phyloP scores from a whole-genome alignment of 345 rosid species.

The Bruguiera parviflora region DNA sequence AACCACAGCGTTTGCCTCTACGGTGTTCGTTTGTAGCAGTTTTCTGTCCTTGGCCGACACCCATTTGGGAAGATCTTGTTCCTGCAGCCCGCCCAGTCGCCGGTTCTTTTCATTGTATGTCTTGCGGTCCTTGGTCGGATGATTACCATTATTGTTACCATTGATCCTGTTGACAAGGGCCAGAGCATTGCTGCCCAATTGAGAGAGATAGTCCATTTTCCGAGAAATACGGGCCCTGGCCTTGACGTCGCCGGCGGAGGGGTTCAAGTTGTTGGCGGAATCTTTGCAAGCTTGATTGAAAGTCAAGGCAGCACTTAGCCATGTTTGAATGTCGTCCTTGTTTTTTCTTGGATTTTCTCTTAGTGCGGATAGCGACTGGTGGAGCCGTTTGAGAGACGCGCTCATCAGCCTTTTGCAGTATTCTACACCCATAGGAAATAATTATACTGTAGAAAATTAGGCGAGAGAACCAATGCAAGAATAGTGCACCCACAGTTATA shows the following conservation, averaged over 20 bases:
- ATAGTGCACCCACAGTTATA: neutral
- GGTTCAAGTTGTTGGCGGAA: constrained; percentile 27
- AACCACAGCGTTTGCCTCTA: constrained; percentile 53
- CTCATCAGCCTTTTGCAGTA: constrained; percentile 45
- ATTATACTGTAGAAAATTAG: neutral
- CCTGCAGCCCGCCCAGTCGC: constrained; percentile 6
- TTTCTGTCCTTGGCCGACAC: constrained; percentile 45
- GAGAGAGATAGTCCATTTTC: constrained; percentile 61
- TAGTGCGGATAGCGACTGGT: constrained; percentile 48
- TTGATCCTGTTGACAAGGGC: constrained; percentile 44
- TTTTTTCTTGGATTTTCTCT: constrained; percentile 27
- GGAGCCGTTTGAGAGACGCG: constrained; percentile 54
- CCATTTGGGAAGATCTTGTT: constrained; percentile 46
- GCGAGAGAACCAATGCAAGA: neutral
- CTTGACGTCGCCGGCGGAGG: constrained; percentile 14
- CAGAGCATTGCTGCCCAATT: constrained; percentile 54
- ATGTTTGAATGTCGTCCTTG: constrained; percentile 62
- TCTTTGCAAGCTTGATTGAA: constrained; percentile 76
- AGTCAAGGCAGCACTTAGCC: constrained; percentile 75
- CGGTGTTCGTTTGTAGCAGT: constrained; percentile 31
- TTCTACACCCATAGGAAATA: constrained; percentile 27
- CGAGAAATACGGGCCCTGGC: constrained; percentile 31
- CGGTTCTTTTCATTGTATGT: neutral
- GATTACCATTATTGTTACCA: neutral
- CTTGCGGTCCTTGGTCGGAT: constrained; percentile 1